Percentiles rank a stretch among this genome's conserved stretches.
phyloP scores from a whole-genome alignment of 1,284 basidiomycete species.

The Sporisorium exsertum region DNA sequence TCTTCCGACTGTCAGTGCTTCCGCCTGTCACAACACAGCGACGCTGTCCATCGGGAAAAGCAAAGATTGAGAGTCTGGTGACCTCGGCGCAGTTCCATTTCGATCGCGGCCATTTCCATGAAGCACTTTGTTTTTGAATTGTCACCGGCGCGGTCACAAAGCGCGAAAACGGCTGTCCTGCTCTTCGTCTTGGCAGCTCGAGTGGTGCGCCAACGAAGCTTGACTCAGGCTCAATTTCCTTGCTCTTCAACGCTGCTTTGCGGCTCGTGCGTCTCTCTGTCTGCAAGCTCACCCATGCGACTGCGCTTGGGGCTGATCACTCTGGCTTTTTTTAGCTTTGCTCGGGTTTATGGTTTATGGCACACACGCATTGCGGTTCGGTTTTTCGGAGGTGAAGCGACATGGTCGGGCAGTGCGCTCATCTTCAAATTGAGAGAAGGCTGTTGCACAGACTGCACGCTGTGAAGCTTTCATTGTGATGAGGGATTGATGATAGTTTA shows the following conservation, averaged over 20 bases:
- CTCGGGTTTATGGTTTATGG: background rate
- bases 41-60: background rate
- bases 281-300: background rate
- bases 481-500: background rate
- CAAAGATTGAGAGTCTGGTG: background rate
- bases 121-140: background rate
- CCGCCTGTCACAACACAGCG: background rate
- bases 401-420: background rate
- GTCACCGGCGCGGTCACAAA: background rate
- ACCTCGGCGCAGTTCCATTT: background rate
- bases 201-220: background rate
- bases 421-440: background rate
- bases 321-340: conserved; percentile 9
- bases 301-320: conserved; percentile 3
- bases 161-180: background rate
- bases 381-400: conserved; percentile 20
- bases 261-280: background rate
- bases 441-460: background rate
- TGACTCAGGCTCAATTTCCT: background rate
- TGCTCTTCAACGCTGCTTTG: background rate
- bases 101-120: background rate
- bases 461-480: background rate
- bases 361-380: background rate
- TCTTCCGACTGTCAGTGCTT: background rate
- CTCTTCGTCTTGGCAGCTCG: background rate